A percentile compares a stretch with the other conserved stretches of the same genome.
Conservation (phyloP, 257 asterid genomes). For the Solanum sejunctum region DNA sequence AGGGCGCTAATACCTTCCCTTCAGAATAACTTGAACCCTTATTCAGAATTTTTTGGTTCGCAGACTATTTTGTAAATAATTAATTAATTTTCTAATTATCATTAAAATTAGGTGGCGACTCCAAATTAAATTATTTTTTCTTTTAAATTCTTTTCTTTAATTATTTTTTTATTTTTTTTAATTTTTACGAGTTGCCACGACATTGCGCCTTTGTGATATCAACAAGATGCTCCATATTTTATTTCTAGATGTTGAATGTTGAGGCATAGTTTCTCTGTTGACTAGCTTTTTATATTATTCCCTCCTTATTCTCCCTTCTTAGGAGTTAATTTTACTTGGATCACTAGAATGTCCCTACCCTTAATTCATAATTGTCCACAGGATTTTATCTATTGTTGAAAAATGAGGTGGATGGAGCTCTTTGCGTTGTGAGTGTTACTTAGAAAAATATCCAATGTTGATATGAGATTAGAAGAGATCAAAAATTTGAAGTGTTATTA, state of each 20-base stretch:
- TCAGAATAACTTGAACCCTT: too few species aligned
- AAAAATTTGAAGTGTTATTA: neutral
- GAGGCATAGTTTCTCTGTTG: neutral
- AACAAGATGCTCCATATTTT: neutral
- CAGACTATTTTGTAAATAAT: too few species aligned
- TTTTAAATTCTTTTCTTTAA: too few species aligned
- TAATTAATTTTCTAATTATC: too few species aligned
- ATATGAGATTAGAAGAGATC: neutral
- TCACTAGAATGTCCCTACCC: neutral
- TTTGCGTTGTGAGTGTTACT: neutral
- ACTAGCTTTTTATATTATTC: neutral
- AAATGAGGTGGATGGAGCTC: neutral
- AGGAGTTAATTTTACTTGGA: neutral
- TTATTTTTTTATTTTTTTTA: too few species aligned
- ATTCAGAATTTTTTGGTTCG: too few species aligned
- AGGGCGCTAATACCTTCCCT: too few species aligned
- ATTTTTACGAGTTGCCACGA: too few species aligned
- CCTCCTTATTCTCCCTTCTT: neutral
- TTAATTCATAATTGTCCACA: too few species aligned
- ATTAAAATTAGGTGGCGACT: too few species aligned
- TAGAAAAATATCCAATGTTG: neutral
- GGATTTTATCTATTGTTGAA: neutral
- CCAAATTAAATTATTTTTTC: too few species aligned
- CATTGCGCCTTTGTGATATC: too few species aligned
- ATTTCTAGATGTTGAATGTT: neutral